phyloP scores from a whole-genome alignment of 2,329 filamentous ascomycete species.

The Cladophialophora exuberans region DNA sequence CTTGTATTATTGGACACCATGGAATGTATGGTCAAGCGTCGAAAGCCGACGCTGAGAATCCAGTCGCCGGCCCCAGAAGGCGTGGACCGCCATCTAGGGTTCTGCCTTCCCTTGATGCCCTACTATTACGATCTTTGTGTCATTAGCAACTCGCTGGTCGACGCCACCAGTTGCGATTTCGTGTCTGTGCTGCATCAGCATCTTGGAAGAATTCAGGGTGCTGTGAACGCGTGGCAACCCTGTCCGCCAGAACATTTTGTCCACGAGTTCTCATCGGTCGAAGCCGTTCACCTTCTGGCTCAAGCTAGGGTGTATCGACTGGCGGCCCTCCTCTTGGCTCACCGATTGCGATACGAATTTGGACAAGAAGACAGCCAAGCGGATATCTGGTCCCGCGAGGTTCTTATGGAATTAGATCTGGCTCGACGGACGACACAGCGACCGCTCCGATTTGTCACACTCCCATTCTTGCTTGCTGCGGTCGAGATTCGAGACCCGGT shows the following conservation, averaged over 20 bases:
- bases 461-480: slow-evolving; percentile 18
- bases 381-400: slow-evolving; percentile 17
- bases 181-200: slow-evolving; percentile 2
- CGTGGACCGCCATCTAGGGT: slow-evolving; percentile 18
- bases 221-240: slow-evolving; percentile 15
- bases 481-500: slow-evolving; percentile 16
- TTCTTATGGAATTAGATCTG: slow-evolving; percentile 17
- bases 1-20: slow-evolving; percentile 17
- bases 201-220: slow-evolving; percentile 7
- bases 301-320: slow-evolving; percentile 21
- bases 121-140: slow-evolving; percentile 23
- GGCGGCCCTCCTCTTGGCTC: slow-evolving; percentile 15
- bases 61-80: background rate
- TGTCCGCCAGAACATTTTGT: slow-evolving; percentile 10
- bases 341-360: slow-evolving; percentile 15
- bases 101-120: slow-evolving; percentile 16
- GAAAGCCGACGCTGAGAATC: slow-evolving; percentile 16
- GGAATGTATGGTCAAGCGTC: slow-evolving; percentile 18
- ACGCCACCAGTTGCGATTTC: background rate
- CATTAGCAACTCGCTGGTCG: slow-evolving; percentile 16
- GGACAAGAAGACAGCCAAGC: slow-evolving; percentile 15
- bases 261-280: slow-evolving; percentile 6
- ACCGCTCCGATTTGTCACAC: slow-evolving; percentile 14
- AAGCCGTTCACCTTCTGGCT: slow-evolving; percentile 17
- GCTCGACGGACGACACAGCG: slow-evolving; percentile 4